Conservation (phyloP, 2,329 filamentous ascomycete genomes). For the Lithohypha guttulata region DNA sequence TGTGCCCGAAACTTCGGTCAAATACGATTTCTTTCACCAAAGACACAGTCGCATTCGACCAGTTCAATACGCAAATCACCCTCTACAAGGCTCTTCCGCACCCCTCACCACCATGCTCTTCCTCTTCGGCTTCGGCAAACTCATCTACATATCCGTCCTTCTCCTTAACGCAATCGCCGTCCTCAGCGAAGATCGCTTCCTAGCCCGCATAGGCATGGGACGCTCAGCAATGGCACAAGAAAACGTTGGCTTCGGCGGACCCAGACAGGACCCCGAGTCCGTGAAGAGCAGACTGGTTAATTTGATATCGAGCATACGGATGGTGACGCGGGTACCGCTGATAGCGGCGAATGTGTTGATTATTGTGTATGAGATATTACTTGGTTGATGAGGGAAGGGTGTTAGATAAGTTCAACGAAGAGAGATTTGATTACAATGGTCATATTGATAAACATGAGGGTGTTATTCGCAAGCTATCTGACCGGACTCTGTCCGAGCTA, state of each 20-base stretch:
- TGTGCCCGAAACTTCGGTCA: no score
- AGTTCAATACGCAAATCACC: background rate
- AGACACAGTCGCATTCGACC: no score
- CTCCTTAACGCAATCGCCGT: slow-evolving; percentile 89
- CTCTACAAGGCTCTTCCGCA: background rate
- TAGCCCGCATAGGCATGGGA: slow-evolving; percentile 53
- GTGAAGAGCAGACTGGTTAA: slow-evolving; percentile 81
- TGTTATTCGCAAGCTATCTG: no score
- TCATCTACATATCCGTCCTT: slow-evolving; percentile 46
- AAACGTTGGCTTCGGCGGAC: slow-evolving; percentile 69
- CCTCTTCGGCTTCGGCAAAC: slow-evolving; percentile 20
- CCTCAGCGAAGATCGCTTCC: slow-evolving; percentile 89
- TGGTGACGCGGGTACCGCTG: slow-evolving; percentile 85
- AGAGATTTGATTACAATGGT: no score
- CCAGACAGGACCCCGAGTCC: slow-evolving; percentile 56
- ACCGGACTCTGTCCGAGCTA: no score
- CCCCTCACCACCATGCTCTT: slow-evolving; percentile 20
- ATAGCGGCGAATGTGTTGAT: slow-evolving; percentile 75
- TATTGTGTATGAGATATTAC: slow-evolving; percentile 69
- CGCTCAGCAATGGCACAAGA: slow-evolving; percentile 20
- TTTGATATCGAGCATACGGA: slow-evolving; percentile 79
- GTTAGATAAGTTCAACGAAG: background rate
- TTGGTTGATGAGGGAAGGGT: slow-evolving; percentile 46
- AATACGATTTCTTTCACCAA: no score
- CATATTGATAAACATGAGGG: no score